phyloP scores from a whole-genome alignment of 805 yeast species.

The Zygosaccharomyces bisporus region DNA sequence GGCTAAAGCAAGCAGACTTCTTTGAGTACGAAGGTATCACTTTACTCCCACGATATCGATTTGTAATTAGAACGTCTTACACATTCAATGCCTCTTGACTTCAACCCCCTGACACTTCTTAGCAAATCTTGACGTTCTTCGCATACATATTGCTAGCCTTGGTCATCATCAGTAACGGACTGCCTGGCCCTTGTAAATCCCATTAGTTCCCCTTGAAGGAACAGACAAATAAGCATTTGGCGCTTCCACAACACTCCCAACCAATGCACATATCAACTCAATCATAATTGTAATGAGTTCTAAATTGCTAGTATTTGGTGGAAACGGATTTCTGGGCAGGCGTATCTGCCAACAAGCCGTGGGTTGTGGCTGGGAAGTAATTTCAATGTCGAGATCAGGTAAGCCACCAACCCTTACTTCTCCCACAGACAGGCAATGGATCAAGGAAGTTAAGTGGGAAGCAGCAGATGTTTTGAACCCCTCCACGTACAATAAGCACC shows the following conservation, averaged over 20 bases:
- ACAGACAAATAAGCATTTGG: too few species aligned
- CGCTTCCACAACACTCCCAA: too few species aligned
- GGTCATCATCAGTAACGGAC: slow-evolving; percentile 2
- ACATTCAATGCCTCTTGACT: slow-evolving; percentile 6
- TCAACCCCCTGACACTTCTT: too few species aligned
- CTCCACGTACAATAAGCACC: slow-evolving; percentile 45
- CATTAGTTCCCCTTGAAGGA: background rate
- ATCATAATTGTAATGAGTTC: slow-evolving; percentile 10
- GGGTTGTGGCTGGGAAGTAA: slow-evolving; percentile 58
- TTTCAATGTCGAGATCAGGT: slow-evolving; percentile 67
- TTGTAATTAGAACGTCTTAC: slow-evolving; percentile 35
- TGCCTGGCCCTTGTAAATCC: background rate
- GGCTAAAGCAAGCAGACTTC: slow-evolving; percentile 46
- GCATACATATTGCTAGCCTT: background rate
- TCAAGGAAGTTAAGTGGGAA: slow-evolving; percentile 58
- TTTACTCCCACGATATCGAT: slow-evolving; percentile 18
- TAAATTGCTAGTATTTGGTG: slow-evolving; percentile 71
- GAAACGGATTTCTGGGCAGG: slow-evolving; percentile 77
- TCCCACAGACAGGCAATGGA: slow-evolving; percentile 43
- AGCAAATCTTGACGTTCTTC: background rate
- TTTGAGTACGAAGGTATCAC: slow-evolving; percentile 58
- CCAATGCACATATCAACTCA: too few species aligned
- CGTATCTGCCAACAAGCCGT: slow-evolving; percentile 68
- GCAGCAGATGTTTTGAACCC: slow-evolving; percentile 68
- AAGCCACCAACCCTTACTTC: slow-evolving; percentile 40